These are phyloP conservation scores for Phytophthora boehmeriae DNA, from an alignment of 352 stramenopile species.

Conservation along the genomic window DNA sequence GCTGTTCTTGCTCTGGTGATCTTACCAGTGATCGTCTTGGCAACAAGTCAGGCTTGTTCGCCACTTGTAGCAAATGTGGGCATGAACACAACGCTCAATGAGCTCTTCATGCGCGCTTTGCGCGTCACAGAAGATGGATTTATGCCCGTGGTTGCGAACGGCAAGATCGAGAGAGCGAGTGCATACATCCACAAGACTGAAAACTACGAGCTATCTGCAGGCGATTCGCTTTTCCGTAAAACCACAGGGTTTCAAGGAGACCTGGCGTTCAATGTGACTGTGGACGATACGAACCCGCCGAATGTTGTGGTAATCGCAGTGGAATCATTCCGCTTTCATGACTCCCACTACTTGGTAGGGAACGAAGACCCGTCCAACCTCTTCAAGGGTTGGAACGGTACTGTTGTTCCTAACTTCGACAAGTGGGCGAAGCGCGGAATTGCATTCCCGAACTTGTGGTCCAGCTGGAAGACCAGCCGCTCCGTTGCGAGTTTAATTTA, in stretches of 20 bases:
- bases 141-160: conserved; percentile 23
- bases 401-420: conserved; percentile 55
- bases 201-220: conserved; percentile 15
- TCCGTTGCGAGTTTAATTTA: conserved; percentile 61
- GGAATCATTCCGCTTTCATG: conserved; percentile 59
- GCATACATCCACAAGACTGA: conserved; percentile 31
- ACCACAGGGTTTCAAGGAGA: conserved; percentile 47
- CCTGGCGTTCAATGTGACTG: conserved; percentile 45
- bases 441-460: conserved; percentile 60
- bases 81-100: conserved; percentile 52
- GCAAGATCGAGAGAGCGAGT: conserved; percentile 16
- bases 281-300: conserved; percentile 35
- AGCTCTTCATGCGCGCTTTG: conserved; percentile 32
- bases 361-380: conserved; percentile 46
- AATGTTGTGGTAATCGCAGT: conserved; percentile 58
- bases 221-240: conserved; percentile 18
- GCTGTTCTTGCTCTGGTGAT: conserved; percentile 20
- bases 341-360: conserved; percentile 54
- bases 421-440: conserved; percentile 52
- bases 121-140: conserved; percentile 28
- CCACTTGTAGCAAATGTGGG: conserved; percentile 35
- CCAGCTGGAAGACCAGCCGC: conserved; percentile 56
- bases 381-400: conserved; percentile 31
- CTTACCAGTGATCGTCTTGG: conserved; percentile 16
- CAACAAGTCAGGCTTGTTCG: conserved; percentile 19